Conservation (phyloP, 2,329 filamentous ascomycete species). For the Microdochium paspali region DNA sequence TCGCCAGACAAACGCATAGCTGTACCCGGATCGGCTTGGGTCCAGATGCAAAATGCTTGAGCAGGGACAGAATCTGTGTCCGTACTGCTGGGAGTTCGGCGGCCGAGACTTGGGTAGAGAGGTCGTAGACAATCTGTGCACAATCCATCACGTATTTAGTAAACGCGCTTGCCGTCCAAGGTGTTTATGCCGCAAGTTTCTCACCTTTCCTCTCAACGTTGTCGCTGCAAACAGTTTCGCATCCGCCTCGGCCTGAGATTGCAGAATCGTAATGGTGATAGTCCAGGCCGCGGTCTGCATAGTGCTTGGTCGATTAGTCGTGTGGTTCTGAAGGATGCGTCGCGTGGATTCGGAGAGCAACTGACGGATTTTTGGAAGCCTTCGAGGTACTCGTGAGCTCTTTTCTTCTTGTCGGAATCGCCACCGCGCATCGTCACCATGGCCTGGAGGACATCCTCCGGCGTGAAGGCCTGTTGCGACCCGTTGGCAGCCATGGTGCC, state of each 20-base stretch:
- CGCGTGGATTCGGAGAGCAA: conserved; percentile 18
- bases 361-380: conserved; percentile 96
- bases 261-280: conserved; percentile 75
- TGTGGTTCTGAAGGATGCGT: conserved; percentile 15
- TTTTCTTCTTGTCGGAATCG: conserved; percentile 73
- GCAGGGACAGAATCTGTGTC: conserved; percentile 71
- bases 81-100: conserved; percentile 68
- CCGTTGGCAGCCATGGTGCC: conserved; percentile 56
- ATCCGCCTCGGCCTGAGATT: conserved; percentile 71
- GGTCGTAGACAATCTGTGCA: conserved; percentile 84
- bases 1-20: conserved; percentile 88
- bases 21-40: conserved; percentile 82
- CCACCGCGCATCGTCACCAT: conserved; percentile 87
- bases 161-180: neutral
- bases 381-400: conserved; percentile 85
- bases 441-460: conserved; percentile 68
- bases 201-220: conserved; percentile 94
- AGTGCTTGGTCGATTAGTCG: conserved; percentile 4
- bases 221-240: conserved; percentile 93
- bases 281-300: conserved; percentile 84
- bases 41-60: conserved; percentile 73
- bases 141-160: neutral
- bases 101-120: conserved; percentile 71
- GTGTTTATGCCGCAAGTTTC: conserved; percentile 6
- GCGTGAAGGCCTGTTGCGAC: conserved; percentile 64